Evolutionary conservation across 1,284 basidiomycete species (phyloP).

Genomic region (Cutaneotrichosporon sp.): DNA sequence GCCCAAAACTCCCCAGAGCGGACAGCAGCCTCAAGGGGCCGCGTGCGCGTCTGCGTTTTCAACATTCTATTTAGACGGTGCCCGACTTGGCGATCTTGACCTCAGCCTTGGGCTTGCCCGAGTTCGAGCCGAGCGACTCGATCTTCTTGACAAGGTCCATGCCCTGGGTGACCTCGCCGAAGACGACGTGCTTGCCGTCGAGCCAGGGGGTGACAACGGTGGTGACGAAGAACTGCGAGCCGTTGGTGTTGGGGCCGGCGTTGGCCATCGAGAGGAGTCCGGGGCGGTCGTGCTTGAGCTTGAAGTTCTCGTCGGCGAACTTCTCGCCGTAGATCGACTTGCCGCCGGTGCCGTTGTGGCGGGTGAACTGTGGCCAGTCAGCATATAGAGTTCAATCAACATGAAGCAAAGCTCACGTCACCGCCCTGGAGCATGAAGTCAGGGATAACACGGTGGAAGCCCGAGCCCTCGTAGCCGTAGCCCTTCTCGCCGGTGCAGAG

Average conservation of each 20-base stretch:
- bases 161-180: slow-evolving; percentile 81
- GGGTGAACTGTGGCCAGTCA: slow-evolving; percentile 64
- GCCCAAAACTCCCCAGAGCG: background rate
- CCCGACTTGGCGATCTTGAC: slow-evolving; percentile 53
- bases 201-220: slow-evolving; percentile 60
- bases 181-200: slow-evolving; percentile 79
- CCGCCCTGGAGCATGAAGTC: slow-evolving; percentile 57
- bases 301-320: slow-evolving; percentile 89
- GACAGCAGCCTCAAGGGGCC: background rate
- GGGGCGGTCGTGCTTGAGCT: slow-evolving; percentile 65
- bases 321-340: slow-evolving; percentile 93
- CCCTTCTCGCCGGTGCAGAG: slow-evolving; percentile 88
- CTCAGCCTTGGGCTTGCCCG: slow-evolving; percentile 53
- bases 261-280: slow-evolving; percentile 87
- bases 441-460: slow-evolving; percentile 88
- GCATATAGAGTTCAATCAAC: slow-evolving; percentile 11
- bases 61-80: slow-evolving; percentile 34
- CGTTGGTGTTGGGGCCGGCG: slow-evolving; percentile 60
- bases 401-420: slow-evolving; percentile 38
- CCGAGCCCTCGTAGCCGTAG: slow-evolving; percentile 67
- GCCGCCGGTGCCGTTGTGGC: slow-evolving; percentile 77
- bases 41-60: slow-evolving; percentile 2
- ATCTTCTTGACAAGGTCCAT: slow-evolving; percentile 68
- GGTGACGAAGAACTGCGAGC: slow-evolving; percentile 79
- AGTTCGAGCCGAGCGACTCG: slow-evolving; percentile 53